phyloP scores from a whole-genome alignment of 345 rosid genomes.

The Chamaenerion angustifolium region DNA sequence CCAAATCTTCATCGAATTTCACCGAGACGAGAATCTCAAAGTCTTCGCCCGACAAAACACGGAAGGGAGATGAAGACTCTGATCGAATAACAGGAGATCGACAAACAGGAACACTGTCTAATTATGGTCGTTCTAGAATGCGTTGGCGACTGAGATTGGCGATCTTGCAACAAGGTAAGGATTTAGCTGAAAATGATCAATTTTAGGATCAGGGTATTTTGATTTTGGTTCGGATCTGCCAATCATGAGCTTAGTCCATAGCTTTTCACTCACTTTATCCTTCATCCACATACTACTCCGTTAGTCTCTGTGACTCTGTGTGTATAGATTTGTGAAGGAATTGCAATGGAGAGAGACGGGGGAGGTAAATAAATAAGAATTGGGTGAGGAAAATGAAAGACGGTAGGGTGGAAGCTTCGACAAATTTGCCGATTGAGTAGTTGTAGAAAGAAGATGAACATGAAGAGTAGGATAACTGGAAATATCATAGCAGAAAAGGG shows the following conservation, averaged over 20 bases:
- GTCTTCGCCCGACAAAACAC: slow-evolving; percentile 63
- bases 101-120: no score
- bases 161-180: slow-evolving; percentile 2
- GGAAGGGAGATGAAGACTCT: no score
- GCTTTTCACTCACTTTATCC: not conserved
- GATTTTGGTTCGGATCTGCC: not conserved
- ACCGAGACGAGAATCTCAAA: slow-evolving; percentile 62
- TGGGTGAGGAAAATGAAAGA: no score
- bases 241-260: not conserved
- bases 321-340: slow-evolving; percentile 1
- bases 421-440: no score
- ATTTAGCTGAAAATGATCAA: not conserved
- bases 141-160: no score
- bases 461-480: no score
- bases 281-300: not conserved
- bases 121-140: no score
- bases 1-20: slow-evolving; percentile 65
- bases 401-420: no score
- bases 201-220: not conserved
- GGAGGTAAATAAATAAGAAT: no score
- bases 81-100: no score
- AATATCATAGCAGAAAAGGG: no score
- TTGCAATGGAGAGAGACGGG: not conserved
- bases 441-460: no score
- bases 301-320: not conserved